phyloP scores from a whole-genome alignment of 331 rosid species.

The Phaseolus coccineus region DNA sequence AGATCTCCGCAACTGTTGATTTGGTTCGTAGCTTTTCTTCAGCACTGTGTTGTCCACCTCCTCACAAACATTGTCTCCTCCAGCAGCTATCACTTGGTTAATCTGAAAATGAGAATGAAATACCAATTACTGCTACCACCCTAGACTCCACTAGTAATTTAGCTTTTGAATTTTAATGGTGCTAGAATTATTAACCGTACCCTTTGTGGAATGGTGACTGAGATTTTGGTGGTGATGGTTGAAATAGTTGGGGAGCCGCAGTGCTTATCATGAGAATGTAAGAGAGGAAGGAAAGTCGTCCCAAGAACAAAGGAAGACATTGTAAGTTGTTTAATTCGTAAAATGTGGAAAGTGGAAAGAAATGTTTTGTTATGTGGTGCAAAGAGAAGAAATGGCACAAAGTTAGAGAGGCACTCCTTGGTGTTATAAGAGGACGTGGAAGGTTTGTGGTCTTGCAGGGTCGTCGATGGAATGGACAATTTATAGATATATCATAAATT shows the following conservation, averaged over 20 bases:
- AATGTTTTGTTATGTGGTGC: not conserved
- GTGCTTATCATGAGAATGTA: conserved; percentile 20
- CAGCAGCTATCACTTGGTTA: conserved; percentile 35
- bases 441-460: not conserved
- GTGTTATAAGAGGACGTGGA: not conserved
- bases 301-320: conserved; percentile 57
- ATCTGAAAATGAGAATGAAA: conserved; percentile 52
- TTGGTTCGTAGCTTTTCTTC: not conserved
- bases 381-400: not conserved
- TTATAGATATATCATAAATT: not conserved
- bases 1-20: conserved; percentile 6
- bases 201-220: conserved; percentile 19
- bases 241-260: conserved; percentile 7
- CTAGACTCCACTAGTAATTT: not conserved
- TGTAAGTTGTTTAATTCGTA: not conserved
- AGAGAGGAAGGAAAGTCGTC: conserved; percentile 44
- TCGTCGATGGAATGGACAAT: not conserved
- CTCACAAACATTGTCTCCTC: conserved; percentile 22
- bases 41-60: conserved; percentile 21
- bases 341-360: conserved; percentile 2
- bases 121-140: not conserved
- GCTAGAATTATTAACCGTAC: conserved; percentile 18
- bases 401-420: not conserved
- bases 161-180: not conserved
- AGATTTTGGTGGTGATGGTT: conserved; percentile 8